A percentile compares a stretch with the other conserved stretches of the same genome.
phyloP scores from a whole-genome alignment of 2,329 filamentous ascomycete species.

The Fusarium fujikuroi region DNA sequence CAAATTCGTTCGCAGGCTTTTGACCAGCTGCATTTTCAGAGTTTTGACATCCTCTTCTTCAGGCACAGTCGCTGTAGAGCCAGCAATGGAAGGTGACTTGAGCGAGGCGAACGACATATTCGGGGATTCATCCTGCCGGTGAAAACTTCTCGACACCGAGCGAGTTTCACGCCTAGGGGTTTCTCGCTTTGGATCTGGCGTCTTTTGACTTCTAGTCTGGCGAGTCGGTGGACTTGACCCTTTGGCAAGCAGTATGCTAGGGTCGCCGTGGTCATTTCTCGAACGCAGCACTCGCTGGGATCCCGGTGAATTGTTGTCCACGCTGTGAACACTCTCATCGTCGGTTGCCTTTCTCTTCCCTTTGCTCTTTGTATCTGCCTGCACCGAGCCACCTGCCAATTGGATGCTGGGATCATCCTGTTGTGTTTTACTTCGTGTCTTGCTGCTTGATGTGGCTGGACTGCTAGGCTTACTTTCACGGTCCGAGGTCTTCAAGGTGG shows the following conservation, averaged over 20 bases:
- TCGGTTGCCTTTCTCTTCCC: slow-evolving; percentile 30
- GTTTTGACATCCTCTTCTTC: slow-evolving; percentile 46
- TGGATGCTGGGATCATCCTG: slow-evolving; percentile 40
- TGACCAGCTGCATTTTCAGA: slow-evolving; percentile 59
- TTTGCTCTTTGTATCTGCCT: slow-evolving; percentile 34
- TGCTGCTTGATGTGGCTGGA: slow-evolving; percentile 36
- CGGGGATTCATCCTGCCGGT: slow-evolving; percentile 35
- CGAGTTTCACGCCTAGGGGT: slow-evolving; percentile 41
- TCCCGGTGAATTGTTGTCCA: slow-evolving; percentile 34
- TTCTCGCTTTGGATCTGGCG: slow-evolving; percentile 37
- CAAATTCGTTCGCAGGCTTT: slow-evolving; percentile 59
- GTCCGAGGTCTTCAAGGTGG: slow-evolving; percentile 17
- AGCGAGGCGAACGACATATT: slow-evolving; percentile 35
- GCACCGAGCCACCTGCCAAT: slow-evolving; percentile 33
- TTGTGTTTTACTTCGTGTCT: slow-evolving; percentile 44
- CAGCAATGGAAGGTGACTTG: slow-evolving; percentile 46
- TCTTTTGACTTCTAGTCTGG: slow-evolving; percentile 36
- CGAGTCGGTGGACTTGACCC: slow-evolving; percentile 36
- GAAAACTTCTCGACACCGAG: slow-evolving; percentile 35
- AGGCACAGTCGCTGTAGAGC: slow-evolving; percentile 34
- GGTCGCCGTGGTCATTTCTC: slow-evolving; percentile 38
- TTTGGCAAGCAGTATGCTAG: slow-evolving; percentile 43
- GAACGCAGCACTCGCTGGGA: slow-evolving; percentile 46
- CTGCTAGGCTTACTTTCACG: slow-evolving; percentile 31
- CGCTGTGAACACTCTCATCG: slow-evolving; percentile 24